Conservation (phyloP, 495 filamentous ascomycete genomes). For the Hypomontagnella monticulosa region DNA sequence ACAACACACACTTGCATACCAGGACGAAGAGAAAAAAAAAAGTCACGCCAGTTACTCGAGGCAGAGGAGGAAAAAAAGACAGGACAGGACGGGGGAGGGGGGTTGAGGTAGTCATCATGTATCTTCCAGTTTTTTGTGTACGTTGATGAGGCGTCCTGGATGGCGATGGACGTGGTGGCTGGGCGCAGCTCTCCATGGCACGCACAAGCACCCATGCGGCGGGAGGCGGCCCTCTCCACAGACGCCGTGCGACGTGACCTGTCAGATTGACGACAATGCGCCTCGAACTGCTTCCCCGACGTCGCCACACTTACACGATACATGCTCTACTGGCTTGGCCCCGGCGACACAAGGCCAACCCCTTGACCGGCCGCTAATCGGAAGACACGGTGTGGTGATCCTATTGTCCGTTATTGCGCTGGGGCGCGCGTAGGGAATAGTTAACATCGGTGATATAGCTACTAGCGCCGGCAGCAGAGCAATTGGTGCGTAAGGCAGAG, state of each 20-base stretch:
- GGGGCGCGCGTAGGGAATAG: no score
- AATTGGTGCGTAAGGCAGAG: not conserved
- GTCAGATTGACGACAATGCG: conserved; percentile 48
- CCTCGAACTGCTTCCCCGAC: conserved; percentile 36
- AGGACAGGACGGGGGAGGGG: not conserved
- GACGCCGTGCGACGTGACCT: conserved; percentile 46
- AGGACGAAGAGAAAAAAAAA: no score
- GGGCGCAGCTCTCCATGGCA: conserved; percentile 19
- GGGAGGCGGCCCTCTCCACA: conserved; percentile 42
- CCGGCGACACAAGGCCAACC: not conserved
- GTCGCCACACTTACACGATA: conserved; percentile 31
- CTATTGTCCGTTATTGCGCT: no score
- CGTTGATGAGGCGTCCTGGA: conserved; percentile 32
- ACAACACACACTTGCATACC: not conserved
- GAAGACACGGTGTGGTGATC: no score
- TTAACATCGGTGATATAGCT: not conserved
- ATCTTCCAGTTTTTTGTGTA: not conserved
- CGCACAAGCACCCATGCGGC: conserved; percentile 30
- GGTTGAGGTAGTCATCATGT: not conserved
- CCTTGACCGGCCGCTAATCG: not conserved
- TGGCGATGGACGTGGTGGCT: conserved; percentile 19
- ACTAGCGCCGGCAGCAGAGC: not conserved
- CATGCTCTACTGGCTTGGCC: conserved; percentile 12
- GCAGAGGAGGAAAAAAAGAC: not conserved
- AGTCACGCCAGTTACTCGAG: not conserved